phyloP scores from a whole-genome alignment of 352 stramenopile genomes.

The Pythium aristosporum region DNA sequence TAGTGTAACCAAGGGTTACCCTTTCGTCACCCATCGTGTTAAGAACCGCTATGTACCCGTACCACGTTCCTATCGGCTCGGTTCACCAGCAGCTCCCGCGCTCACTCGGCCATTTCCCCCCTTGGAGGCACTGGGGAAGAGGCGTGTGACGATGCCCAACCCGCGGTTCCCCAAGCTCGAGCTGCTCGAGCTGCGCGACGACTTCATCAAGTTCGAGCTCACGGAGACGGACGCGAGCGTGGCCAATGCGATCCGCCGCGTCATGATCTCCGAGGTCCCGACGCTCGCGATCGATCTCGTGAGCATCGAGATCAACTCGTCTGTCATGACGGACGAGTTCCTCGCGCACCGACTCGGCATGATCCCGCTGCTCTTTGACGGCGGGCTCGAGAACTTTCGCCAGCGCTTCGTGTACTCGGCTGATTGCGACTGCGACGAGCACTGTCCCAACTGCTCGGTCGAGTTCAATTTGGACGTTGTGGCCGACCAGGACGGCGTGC shows the following conservation, averaged over 20 bases:
- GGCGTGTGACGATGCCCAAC: slow-evolving; percentile 64
- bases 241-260: slow-evolving; percentile 96
- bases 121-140: neutral
- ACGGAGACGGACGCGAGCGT: slow-evolving; percentile 96
- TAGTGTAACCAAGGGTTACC: neutral
- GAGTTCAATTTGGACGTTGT: slow-evolving; percentile 96
- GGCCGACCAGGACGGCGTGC: slow-evolving; percentile 54
- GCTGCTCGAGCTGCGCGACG: slow-evolving; percentile 92
- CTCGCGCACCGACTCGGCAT: slow-evolving; percentile 97
- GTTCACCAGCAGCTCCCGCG: neutral
- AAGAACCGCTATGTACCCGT: slow-evolving; percentile 3
- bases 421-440: slow-evolving; percentile 93
- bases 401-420: slow-evolving; percentile 89
- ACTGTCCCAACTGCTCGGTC: slow-evolving; percentile 96
- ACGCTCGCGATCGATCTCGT: slow-evolving; percentile 99
- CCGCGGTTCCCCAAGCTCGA: slow-evolving; percentile 93
- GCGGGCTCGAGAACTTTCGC: slow-evolving; percentile 85
- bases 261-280: slow-evolving; percentile 97
- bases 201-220: slow-evolving; percentile 97
- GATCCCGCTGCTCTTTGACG: slow-evolving; percentile 93
- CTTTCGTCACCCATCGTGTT: neutral
- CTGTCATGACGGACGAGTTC: slow-evolving; percentile 98
- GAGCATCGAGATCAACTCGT: slow-evolving; percentile 97
- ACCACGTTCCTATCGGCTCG: neutral
- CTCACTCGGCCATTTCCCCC: slow-evolving; percentile 19